phyloP scores from a whole-genome alignment of 2,329 filamentous ascomycete species.

The Fusarium verticillioides region DNA sequence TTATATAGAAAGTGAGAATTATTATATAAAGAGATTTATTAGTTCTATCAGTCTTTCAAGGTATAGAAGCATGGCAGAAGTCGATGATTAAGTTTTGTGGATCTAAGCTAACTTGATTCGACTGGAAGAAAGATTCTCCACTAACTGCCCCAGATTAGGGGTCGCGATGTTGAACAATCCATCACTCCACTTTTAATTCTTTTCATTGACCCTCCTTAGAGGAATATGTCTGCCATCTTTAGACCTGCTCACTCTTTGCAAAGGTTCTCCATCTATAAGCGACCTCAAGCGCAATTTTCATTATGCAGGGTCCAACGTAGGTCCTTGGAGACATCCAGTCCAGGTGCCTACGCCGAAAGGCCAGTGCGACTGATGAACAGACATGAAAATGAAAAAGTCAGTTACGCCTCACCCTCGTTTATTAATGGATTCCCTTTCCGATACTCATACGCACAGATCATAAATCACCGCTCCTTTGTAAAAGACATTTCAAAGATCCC shows the following conservation, averaged over 20 bases:
- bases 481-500: not conserved
- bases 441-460: not conserved
- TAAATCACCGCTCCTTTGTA: accelerated
- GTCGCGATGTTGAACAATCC: not conserved
- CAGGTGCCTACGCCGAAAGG: not conserved
- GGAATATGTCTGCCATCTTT: not conserved
- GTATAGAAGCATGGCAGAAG: not conserved
- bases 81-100: not conserved
- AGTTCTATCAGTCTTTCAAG: too few relatives aligned
- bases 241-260: not conserved
- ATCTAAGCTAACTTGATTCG: not conserved
- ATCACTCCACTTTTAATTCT: not conserved
- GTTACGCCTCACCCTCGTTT: not conserved
- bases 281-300: not conserved
- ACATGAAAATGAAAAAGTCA: not conserved
- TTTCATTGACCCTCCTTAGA: not conserved
- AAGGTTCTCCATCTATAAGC: not conserved
- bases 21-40: too few relatives aligned
- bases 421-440: not conserved
- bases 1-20: too few relatives aligned
- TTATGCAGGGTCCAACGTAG: not conserved
- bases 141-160: not conserved
- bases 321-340: not conserved
- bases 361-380: not conserved
- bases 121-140: not conserved